Percentiles rank a stretch among this genome's conserved stretches.
These are phyloP conservation scores for Wickerhamomyces sp. DNA, from an alignment of 1,139 yeast genomes.

Conservation along the genomic window DNA sequence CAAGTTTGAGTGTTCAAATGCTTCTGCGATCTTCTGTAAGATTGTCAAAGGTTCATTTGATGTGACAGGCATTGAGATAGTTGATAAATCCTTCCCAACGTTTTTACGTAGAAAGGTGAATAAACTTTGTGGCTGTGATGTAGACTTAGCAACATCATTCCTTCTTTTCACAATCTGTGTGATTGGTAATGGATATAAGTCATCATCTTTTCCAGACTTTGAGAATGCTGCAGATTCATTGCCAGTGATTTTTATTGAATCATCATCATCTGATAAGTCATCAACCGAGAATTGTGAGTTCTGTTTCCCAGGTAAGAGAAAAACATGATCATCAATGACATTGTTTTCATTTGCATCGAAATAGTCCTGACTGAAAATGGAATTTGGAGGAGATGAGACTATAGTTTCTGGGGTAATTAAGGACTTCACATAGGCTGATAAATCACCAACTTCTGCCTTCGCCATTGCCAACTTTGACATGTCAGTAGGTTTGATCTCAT, in stretches of 20 bases:
- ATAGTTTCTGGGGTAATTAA: slow-evolving; percentile 3
- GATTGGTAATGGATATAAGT: slow-evolving; percentile 62
- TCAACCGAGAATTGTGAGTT: slow-evolving; percentile 16
- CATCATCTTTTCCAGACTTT: slow-evolving; percentile 19
- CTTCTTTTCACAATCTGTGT: slow-evolving; percentile 44
- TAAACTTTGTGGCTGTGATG: slow-evolving; percentile 74
- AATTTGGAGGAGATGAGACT: slow-evolving; percentile 20
- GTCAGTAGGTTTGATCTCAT: not conserved
- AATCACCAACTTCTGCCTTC: slow-evolving; percentile 6
- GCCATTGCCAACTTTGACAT: not conserved
- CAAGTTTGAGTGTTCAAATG: slow-evolving; percentile 68
- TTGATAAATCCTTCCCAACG: slow-evolving; percentile 84
- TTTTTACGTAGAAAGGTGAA: slow-evolving; percentile 78
- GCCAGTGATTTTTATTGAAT: slow-evolving; percentile 10
- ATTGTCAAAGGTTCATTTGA: slow-evolving; percentile 87
- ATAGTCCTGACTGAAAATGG: slow-evolving; percentile 46
- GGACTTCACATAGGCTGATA: slow-evolving; percentile 7
- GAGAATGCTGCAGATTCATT: not conserved
- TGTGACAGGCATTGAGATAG: slow-evolving; percentile 91
- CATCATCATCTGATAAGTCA: slow-evolving; percentile 22
- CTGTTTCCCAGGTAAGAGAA: slow-evolving; percentile 13
- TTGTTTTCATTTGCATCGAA: slow-evolving; percentile 62
- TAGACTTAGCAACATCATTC: slow-evolving; percentile 53
- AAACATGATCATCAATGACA: slow-evolving; percentile 17
- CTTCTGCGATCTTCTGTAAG: slow-evolving; percentile 73